These are phyloP conservation scores for Phytophthora hibernalis DNA, from an alignment of 352 stramenopile species.

Conservation along the genomic window DNA sequence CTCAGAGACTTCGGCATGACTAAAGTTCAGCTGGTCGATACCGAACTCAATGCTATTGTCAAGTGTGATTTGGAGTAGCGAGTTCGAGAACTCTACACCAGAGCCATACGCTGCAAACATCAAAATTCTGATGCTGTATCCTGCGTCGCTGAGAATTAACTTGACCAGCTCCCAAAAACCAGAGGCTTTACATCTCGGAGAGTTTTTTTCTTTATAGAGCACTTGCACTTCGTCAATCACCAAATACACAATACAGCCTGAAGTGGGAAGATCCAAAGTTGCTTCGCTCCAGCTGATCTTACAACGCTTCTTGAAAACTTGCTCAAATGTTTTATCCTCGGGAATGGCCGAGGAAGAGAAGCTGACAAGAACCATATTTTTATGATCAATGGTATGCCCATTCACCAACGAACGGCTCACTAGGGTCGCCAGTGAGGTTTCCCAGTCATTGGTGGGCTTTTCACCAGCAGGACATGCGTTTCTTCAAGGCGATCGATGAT, in stretches of 20 bases:
- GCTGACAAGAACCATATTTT: conserved; percentile 12
- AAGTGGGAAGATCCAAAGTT: not conserved
- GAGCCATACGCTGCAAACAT: conserved; percentile 11
- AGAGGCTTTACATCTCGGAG: conserved; percentile 4
- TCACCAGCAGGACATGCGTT: conserved; percentile 8
- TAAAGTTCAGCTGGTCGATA: conserved; percentile 19
- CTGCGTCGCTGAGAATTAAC: not conserved
- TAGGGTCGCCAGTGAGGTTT: conserved; percentile 14
- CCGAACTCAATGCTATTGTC: conserved; percentile 1
- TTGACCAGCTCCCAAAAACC: conserved; percentile 14
- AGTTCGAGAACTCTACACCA: not conserved
- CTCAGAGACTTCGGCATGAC: no score
- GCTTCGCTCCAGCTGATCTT: conserved; percentile 1
- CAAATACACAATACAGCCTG: conserved; percentile 8
- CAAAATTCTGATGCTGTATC: conserved; percentile 2
- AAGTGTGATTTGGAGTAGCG: conserved; percentile 3
- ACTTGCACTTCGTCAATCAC: conserved; percentile 12
- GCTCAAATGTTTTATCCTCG: conserved; percentile 1
- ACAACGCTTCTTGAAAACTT: no score
- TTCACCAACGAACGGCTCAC: conserved; percentile 2
- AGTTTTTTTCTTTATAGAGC: not conserved
- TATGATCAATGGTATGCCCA: not conserved
- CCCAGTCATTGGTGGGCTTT: conserved; percentile 4
- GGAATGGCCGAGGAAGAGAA: conserved; percentile 4
- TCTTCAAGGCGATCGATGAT: conserved; percentile 11